Evolutionary conservation across 2,329 filamentous ascomycete species (phyloP).

Genomic region (Colletotrichum tamarilloi): DNA sequence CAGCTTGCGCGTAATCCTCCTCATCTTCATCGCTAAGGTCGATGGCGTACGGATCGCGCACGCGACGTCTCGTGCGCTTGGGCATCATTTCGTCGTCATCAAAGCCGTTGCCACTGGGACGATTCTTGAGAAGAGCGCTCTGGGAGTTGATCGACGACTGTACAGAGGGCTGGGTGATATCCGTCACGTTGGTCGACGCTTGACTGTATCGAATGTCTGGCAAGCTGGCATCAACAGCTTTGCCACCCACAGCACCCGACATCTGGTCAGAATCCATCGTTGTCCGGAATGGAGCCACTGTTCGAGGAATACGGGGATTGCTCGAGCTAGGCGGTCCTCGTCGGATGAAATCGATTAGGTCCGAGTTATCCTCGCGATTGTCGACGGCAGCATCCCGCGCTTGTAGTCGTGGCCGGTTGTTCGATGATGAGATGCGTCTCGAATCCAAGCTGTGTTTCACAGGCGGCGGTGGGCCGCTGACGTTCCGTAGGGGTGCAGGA

Average conservation of each 20-base stretch:
- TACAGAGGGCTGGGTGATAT: conserved; percentile 64
- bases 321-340: conserved; percentile 77
- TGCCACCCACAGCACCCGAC: conserved; percentile 62
- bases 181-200: conserved; percentile 66
- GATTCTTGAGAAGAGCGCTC: conserved; percentile 71
- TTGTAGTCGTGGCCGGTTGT: conserved; percentile 67
- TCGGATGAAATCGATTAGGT: conserved; percentile 95
- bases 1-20: conserved; percentile 57
- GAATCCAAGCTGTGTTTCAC: conserved; percentile 52
- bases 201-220: conserved; percentile 67
- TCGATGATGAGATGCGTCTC: conserved; percentile 49
- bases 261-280: conserved; percentile 90
- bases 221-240: conserved; percentile 67
- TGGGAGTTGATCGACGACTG: conserved; percentile 80
- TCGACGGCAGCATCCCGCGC: conserved; percentile 78
- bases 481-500: conserved; percentile 48
- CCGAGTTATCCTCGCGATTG: conserved; percentile 76
- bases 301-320: conserved; percentile 80
- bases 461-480: conserved; percentile 42
- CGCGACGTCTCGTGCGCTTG: conserved; percentile 78
- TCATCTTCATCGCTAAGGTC: conserved; percentile 80
- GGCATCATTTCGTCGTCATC: conserved; percentile 69
- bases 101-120: conserved; percentile 50
- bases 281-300: conserved; percentile 85
- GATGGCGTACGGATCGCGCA: conserved; percentile 93